phyloP scores from a whole-genome alignment of 1,139 yeast species.

The Hansenula sp. region DNA sequence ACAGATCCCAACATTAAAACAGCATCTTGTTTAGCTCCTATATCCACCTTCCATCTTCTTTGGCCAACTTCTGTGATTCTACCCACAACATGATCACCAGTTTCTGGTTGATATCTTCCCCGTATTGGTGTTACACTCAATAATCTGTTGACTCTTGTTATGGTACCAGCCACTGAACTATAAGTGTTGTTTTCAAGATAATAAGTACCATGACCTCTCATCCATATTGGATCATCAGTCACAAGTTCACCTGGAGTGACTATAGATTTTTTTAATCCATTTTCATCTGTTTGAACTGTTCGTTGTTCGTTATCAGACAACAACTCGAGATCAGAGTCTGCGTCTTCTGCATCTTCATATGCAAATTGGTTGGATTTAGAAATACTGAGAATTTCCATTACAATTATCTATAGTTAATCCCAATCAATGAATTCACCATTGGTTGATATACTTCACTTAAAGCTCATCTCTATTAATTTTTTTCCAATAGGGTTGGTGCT shows the following conservation, averaged over 20 bases:
- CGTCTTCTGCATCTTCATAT: slow-evolving; percentile 9
- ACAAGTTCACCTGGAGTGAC: slow-evolving; percentile 98
- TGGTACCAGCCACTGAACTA: slow-evolving; percentile 90
- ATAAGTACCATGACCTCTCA: slow-evolving; percentile 98
- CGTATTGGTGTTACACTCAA: slow-evolving; percentile 82
- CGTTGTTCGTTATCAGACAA: slow-evolving; percentile 10
- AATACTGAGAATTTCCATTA: slow-evolving; percentile 20
- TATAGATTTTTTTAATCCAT: slow-evolving; percentile 29
- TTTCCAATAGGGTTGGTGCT: no score
- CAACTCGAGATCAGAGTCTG: slow-evolving; percentile 15
- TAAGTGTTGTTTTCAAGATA: slow-evolving; percentile 64
- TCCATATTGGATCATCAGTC: slow-evolving; percentile 95
- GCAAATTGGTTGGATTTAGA: slow-evolving; percentile 14
- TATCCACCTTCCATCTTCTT: slow-evolving; percentile 94
- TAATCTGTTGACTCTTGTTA: slow-evolving; percentile 80
- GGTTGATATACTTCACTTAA: no score
- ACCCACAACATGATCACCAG: slow-evolving; percentile 95
- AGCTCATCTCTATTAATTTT: background rate
- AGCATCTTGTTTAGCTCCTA: slow-evolving; percentile 92
- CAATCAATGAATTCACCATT: background rate
- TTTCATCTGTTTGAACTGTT: slow-evolving; percentile 9
- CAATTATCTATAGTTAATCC: background rate
- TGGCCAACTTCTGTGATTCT: slow-evolving; percentile 92
- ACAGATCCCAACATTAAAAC: slow-evolving; percentile 91
- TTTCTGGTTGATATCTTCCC: slow-evolving; percentile 87